Evolutionary conservation across 78 protist genomes (phyloP).

Genomic region (Dictyostelium discoideum): DNA sequence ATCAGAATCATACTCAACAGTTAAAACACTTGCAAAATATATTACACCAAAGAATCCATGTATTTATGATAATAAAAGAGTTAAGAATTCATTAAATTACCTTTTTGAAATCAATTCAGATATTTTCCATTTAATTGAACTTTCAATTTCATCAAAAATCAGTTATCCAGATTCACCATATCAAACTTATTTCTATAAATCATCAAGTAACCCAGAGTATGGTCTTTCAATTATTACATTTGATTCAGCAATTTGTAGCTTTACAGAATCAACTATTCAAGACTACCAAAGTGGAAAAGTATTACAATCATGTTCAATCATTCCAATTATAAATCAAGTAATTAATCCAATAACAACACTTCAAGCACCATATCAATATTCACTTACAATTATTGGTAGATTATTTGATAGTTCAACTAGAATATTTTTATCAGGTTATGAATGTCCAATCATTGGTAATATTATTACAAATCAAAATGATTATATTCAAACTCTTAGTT

Average conservation of each 20-base stretch:
- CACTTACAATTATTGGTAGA: background rate
- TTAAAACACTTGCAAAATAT: background rate
- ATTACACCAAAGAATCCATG: background rate
- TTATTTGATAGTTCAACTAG: background rate
- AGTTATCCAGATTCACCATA: background rate
- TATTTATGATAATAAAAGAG: background rate
- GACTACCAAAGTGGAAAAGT: background rate
- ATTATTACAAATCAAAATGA: background rate
- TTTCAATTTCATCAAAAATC: background rate
- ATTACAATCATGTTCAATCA: conserved; percentile 1
- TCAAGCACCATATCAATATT: background rate
- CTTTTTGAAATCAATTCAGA: background rate
- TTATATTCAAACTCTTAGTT: background rate
- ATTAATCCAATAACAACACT: background rate
- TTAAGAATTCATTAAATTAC: background rate
- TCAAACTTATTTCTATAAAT: background rate
- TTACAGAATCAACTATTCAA: background rate
- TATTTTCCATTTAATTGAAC: background rate
- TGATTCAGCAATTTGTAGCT: background rate
- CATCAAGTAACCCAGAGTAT: background rate
- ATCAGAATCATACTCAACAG: background rate
- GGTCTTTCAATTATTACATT: background rate
- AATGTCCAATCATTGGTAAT: background rate
- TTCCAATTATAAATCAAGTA: background rate
- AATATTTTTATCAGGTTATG: background rate